Conservation (phyloP, 2,329 filamentous ascomycete genomes). For the Fusarium sp. region DNA sequence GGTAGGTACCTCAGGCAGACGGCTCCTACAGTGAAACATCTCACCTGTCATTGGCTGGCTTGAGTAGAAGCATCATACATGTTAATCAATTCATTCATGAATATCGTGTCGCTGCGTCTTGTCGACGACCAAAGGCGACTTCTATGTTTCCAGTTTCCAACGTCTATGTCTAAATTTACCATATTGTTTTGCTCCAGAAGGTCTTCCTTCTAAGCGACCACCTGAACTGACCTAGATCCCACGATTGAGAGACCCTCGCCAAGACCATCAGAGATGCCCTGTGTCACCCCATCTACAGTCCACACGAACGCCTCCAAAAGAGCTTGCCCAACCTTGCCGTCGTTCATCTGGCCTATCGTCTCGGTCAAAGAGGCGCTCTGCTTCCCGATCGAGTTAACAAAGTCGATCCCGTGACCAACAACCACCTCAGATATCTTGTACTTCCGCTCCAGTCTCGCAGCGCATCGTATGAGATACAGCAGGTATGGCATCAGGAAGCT, state of each 20-base stretch:
- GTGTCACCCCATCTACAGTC: conserved; percentile 69
- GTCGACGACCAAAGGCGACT: neutral
- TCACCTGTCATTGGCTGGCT: neutral
- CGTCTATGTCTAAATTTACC: conserved; percentile 14
- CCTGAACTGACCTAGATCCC: conserved; percentile 24
- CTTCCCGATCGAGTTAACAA: conserved; percentile 62
- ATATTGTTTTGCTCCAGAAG: neutral
- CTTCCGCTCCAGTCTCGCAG: conserved; percentile 69
- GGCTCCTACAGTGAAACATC: neutral
- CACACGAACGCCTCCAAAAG: conserved; percentile 65
- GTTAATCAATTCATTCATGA: neutral
- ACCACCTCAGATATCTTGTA: conserved; percentile 75
- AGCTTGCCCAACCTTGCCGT: conserved; percentile 68
- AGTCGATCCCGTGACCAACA: conserved; percentile 70
- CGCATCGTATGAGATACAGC: conserved; percentile 59
- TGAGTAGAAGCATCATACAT: neutral
- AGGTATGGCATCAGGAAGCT: conserved; percentile 69
- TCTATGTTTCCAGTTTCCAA: neutral
- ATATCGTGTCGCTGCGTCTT: neutral
- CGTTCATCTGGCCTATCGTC: conserved; percentile 66
- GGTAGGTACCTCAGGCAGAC: conserved; percentile 1
- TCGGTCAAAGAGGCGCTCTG: conserved; percentile 65
- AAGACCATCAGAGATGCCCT: conserved; percentile 72
- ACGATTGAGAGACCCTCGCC: conserved; percentile 47
- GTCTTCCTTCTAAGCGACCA: neutral